Evolutionary conservation across 495 filamentous ascomycete species (phyloP).

Genomic region (Hypoxylon lenormandii): DNA sequence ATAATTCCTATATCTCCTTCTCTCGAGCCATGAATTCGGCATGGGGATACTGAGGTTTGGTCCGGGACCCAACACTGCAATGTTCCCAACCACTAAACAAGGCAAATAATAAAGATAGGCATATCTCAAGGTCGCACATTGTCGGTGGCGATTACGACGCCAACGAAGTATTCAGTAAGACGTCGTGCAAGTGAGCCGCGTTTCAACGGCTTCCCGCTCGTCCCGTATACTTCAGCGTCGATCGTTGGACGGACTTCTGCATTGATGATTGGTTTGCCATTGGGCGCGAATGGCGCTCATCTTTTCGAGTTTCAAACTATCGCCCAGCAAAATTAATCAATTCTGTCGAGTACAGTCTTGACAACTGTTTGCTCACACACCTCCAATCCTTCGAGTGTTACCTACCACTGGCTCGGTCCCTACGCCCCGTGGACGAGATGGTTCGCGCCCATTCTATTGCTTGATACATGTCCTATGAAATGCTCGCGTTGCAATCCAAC

Average conservation of each 20-base stretch:
- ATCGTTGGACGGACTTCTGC: background rate
- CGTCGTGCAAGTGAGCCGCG: background rate
- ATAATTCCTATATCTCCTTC: too few relatives aligned
- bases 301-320: background rate
- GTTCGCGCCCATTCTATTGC: constrained; percentile 1
- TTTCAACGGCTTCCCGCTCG: background rate
- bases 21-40: too few relatives aligned
- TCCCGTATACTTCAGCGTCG: background rate
- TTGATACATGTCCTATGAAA: constrained; percentile 1
- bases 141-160: too few relatives aligned
- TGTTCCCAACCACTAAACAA: too few relatives aligned
- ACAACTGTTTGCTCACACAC: constrained; percentile 13
- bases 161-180: too few relatives aligned
- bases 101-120: too few relatives aligned
- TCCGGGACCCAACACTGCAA: too few relatives aligned
- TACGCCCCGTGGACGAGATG: background rate
- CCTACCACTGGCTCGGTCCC: background rate
- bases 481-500: background rate
- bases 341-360: constrained; percentile 16
- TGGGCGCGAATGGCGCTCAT: background rate
- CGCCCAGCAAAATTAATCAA: background rate
- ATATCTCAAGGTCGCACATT: too few relatives aligned
- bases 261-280: background rate
- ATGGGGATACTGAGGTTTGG: too few relatives aligned
- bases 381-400: background rate